Percentiles rank a stretch among this genome's conserved stretches.
Evolutionary conservation across 805 yeast genomes (phyloP).

Genomic region (Lipomyces spencermartinsiae): DNA sequence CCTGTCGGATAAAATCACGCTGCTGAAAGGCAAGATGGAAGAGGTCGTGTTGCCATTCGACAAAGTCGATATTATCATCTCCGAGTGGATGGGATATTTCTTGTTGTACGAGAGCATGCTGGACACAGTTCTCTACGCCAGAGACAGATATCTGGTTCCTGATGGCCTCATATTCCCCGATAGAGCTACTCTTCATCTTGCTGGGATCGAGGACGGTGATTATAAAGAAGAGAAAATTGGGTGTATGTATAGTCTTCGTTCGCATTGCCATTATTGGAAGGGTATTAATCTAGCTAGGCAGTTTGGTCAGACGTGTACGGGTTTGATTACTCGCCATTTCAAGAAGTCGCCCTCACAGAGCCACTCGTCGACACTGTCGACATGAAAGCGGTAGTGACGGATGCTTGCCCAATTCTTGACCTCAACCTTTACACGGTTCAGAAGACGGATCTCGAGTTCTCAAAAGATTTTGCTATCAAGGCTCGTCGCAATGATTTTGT

Average conservation of each 20-base stretch:
- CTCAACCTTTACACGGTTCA: slow-evolving; percentile 90
- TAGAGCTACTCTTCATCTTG: slow-evolving; percentile 78
- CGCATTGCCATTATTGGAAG: neutral
- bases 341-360: slow-evolving; percentile 83
- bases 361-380: slow-evolving; percentile 97
- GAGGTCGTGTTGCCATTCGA: slow-evolving; percentile 84
- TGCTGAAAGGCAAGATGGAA: slow-evolving; percentile 90
- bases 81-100: slow-evolving; percentile 99
- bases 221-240: slow-evolving; percentile 82
- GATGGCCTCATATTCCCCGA: slow-evolving; percentile 86
- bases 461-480: slow-evolving; percentile 67
- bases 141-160: slow-evolving; percentile 79
- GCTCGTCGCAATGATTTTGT: slow-evolving; percentile 81
- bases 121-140: slow-evolving; percentile 91
- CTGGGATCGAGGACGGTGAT: slow-evolving; percentile 85
- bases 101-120: slow-evolving; percentile 95
- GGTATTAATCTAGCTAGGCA: neutral
- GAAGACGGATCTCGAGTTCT: slow-evolving; percentile 80
- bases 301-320: slow-evolving; percentile 92
- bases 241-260: slow-evolving; percentile 46
- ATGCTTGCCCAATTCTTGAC: slow-evolving; percentile 71
- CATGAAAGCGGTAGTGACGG: slow-evolving; percentile 74
- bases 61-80: slow-evolving; percentile 90
- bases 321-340: slow-evolving; percentile 91
- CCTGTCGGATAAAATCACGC: slow-evolving; percentile 75